Base-by-base conservation (phyloP, 2,329 filamentous ascomycete genomes). In the Ophiostoma novo-ulmi region DNA sequence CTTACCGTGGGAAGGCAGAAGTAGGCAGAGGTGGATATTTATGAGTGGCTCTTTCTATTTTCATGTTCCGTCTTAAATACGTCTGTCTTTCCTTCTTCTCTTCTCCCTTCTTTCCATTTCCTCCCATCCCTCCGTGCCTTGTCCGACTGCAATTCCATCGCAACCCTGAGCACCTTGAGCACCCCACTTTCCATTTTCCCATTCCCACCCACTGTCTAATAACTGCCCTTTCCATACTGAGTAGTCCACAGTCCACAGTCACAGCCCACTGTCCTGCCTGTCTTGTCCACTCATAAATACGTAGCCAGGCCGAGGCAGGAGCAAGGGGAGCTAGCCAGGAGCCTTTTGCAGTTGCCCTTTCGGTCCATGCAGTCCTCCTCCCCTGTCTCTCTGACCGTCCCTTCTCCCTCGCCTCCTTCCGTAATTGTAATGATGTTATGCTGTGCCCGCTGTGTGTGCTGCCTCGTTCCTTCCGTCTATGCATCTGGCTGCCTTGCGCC, bases 301-400 rank as follows among this genome's bases (percentile, higher is more conserved):
- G 5, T 22, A 55, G 48, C n/a, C 48, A 58, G 52, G 52, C 44
- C 44, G 22, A 58, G 52, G 14, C 26, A 58, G 52, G 52, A 26
- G 52, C 48, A 48, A 48, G 44, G 44, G 7, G 67, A 36, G 22
- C 10, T 22, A 68, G 38, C 22, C 6, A 67, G 26, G 65, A 67
- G 41, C 14, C 13, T 26, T 68, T 68, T 35, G 41, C 68, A 69
- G 70, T 26, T 71, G 65, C 70, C 67, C 66, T 66, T 61, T 61
- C n/a, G 52, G 52, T 26, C 52, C 52, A 48, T 48, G 17, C 44
- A 48, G 44, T 20, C 48, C 22, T 58, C n/a, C 22, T 26, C n/a
- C 52, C 52, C 26, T 58, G 22, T 22, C 22, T 55, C 22, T 20
- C 17, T 48, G 44, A n/a, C 44, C 38, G 38, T 39, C 38, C 44